phyloP scores from a whole-genome alignment of 495 filamentous ascomycete genomes.

The Lepraria neglecta region DNA sequence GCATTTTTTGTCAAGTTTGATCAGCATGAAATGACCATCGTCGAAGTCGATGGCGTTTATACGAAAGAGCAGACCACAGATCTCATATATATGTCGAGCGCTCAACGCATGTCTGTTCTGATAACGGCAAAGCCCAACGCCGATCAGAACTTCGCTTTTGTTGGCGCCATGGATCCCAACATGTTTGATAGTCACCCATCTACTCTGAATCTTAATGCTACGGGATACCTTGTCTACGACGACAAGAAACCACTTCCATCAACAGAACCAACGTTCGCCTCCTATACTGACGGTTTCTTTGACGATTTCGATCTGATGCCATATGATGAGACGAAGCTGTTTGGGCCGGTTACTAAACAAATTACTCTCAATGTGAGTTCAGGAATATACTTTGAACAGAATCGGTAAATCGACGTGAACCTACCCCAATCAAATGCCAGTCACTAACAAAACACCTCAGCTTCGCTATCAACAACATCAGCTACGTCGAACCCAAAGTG shows the following conservation, averaged over 20 bases:
- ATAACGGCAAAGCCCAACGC: slow-evolving; percentile 47
- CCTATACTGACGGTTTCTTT: not conserved
- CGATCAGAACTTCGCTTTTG: slow-evolving; percentile 43
- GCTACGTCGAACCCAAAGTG: slow-evolving; percentile 55
- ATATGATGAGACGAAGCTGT: slow-evolving; percentile 1
- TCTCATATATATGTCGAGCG: slow-evolving; percentile 52
- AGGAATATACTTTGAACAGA: not conserved
- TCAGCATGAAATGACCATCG: slow-evolving; percentile 57
- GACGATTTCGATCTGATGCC: slow-evolving; percentile 1
- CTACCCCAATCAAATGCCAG: not conserved
- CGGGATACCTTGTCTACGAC: slow-evolving; percentile 6
- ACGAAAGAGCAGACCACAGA: slow-evolving; percentile 42
- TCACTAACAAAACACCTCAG: slow-evolving; percentile 26
- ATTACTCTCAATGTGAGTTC: not conserved
- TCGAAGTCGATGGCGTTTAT: slow-evolving; percentile 51
- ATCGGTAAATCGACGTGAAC: not conserved
- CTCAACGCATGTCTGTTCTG: slow-evolving; percentile 62
- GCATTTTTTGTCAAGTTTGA: slow-evolving; percentile 68
- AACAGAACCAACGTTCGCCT: not conserved
- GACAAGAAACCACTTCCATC: not conserved
- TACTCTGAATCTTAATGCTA: not conserved
- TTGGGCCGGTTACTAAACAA: not conserved
- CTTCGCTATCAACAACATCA: slow-evolving; percentile 42
- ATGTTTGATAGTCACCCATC: slow-evolving; percentile 38
- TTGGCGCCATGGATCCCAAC: slow-evolving; percentile 50